Evolutionary conservation across 306 rosid species (phyloP).

Genomic region (Prunus padus): DNA sequence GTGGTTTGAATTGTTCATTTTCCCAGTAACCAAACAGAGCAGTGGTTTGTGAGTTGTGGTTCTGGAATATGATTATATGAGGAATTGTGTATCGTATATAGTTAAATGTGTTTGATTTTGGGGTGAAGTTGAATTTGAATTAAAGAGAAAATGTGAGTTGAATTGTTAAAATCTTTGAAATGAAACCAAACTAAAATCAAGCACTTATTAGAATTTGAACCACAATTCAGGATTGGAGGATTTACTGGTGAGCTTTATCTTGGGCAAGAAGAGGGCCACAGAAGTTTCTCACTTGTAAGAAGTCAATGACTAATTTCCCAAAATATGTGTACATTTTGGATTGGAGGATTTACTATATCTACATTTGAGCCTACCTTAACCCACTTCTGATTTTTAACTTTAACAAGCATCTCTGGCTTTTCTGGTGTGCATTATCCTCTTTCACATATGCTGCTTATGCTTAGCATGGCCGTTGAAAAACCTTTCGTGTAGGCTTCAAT

Average conservation of each 20-base stretch:
- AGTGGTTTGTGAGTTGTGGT: background rate
- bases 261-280: constrained; percentile 82
- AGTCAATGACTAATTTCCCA: background rate
- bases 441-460: background rate
- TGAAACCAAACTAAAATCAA: background rate
- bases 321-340: background rate
- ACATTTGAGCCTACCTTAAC: background rate
- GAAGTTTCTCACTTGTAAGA: constrained; percentile 85
- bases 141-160: background rate
- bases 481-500: background rate
- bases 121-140: background rate
- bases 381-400: background rate
- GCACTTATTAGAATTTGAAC: background rate
- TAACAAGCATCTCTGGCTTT: background rate
- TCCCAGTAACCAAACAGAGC: too few species aligned
- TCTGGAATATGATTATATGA: too few species aligned
- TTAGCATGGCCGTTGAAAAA: background rate
- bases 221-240: constrained; percentile 60
- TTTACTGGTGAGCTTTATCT: constrained; percentile 53
- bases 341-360: too few species aligned
- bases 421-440: background rate
- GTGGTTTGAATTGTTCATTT: too few species aligned
- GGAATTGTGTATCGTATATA: too few species aligned
- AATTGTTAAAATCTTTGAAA: background rate
- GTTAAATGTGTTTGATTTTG: background rate